A percentile compares a stretch with the other conserved stretches of the same genome.
phyloP scores from a whole-genome alignment of 2,329 filamentous ascomycete species.

The Diaporthe citrichinensis region DNA sequence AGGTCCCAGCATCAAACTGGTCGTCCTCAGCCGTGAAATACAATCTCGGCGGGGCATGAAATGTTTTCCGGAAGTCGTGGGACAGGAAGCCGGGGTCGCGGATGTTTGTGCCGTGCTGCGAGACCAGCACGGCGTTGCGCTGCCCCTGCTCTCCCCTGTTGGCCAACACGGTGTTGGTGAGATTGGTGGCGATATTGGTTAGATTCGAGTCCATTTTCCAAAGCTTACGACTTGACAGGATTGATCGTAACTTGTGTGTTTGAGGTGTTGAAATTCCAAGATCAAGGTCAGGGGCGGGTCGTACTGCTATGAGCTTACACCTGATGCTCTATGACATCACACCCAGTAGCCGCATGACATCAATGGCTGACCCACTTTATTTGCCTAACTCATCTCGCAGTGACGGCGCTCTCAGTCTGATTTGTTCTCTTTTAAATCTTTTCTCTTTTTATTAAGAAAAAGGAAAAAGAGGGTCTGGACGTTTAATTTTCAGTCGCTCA shows the following conservation, averaged over 20 bases:
- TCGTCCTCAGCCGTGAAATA: slow-evolving; percentile 60
- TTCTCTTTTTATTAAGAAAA: too few species aligned
- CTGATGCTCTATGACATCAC: slow-evolving; percentile 31
- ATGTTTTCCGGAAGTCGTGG: slow-evolving; percentile 52
- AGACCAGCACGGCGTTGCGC: slow-evolving; percentile 38
- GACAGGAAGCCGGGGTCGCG: slow-evolving; percentile 60
- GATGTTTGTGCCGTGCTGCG: slow-evolving; percentile 51
- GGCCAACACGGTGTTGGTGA: slow-evolving; percentile 25
- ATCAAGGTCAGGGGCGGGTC: not conserved
- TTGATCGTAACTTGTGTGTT: not conserved
- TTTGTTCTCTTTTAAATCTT: too few species aligned
- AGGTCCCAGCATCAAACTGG: slow-evolving; percentile 56
- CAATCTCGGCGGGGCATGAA: slow-evolving; percentile 51
- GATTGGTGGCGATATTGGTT: slow-evolving; percentile 16
- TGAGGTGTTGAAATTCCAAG: not conserved
- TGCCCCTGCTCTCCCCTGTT: slow-evolving; percentile 15
- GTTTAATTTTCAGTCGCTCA: too few species aligned
- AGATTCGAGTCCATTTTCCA: slow-evolving; percentile 12
- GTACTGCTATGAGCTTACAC: not conserved
- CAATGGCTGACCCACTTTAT: slow-evolving; percentile 22
- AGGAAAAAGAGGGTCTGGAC: too few species aligned
- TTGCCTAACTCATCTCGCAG: not conserved
- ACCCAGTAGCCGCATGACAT: slow-evolving; percentile 21
- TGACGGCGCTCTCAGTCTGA: too few species aligned
- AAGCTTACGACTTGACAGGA: too few species aligned